Evolutionary conservation across 1,139 yeast species (phyloP).

Genomic region (Casaregolazyma lundiana): DNA sequence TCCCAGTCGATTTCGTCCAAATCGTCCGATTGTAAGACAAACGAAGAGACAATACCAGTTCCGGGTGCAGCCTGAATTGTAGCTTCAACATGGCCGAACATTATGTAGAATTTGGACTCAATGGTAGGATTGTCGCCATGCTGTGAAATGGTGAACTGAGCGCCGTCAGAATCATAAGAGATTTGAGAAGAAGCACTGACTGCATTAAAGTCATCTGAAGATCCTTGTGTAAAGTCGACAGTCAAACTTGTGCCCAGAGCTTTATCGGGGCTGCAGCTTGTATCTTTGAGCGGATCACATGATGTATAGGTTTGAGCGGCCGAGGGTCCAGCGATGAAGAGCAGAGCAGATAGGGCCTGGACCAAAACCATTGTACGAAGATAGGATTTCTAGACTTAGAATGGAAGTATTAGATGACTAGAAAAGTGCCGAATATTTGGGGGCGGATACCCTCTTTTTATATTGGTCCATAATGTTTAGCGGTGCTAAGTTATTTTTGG

Average conservation of each 20-base stretch:
- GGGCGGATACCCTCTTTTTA: neutral
- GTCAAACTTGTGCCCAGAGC: constrained; percentile 28
- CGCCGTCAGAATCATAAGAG: constrained; percentile 46
- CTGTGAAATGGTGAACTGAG: constrained; percentile 53
- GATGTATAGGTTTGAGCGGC: constrained; percentile 26
- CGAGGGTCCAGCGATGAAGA: neutral
- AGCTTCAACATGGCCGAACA: constrained; percentile 82
- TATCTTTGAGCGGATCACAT: constrained; percentile 28
- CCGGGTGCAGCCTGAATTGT: constrained; percentile 69
- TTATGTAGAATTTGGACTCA: constrained; percentile 69
- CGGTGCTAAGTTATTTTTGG: neutral
- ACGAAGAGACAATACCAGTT: constrained; percentile 69
- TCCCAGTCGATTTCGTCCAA: constrained; percentile 84
- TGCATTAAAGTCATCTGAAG: constrained; percentile 21
- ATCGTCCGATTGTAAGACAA: constrained; percentile 79
- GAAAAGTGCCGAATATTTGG: neutral
- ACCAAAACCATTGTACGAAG: neutral
- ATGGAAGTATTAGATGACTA: neutral
- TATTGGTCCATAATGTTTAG: neutral
- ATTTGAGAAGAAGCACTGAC: constrained; percentile 20
- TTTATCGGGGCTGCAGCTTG: constrained; percentile 29
- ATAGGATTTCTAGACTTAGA: neutral
- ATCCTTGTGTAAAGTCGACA: constrained; percentile 28
- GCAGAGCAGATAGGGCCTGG: neutral
- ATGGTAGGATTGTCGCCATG: constrained; percentile 73